Evolutionary conservation across 495 filamentous ascomycete species (phyloP).

Genomic region (Daldinia childiae): DNA sequence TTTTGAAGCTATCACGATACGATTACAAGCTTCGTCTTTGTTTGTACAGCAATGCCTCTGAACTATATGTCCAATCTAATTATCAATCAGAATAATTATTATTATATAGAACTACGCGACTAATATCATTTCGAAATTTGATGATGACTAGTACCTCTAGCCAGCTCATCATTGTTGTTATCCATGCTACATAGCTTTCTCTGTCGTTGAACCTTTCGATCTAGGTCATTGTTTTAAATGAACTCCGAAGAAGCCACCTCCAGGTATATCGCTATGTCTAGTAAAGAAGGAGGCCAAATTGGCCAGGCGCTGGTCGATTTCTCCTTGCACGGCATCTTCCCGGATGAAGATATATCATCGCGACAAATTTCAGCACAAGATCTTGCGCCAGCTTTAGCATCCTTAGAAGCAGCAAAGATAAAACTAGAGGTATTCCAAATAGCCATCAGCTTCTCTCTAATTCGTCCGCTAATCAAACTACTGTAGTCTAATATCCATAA

Average conservation of each 20-base stretch:
- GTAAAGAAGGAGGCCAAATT: constrained; percentile 50
- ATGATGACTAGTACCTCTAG: constrained; percentile 6
- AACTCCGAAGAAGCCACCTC: background rate
- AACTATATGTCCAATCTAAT: constrained; percentile 34
- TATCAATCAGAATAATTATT: background rate
- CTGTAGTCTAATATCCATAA: constrained; percentile 72
- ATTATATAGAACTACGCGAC: constrained; percentile 7
- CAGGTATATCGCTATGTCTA: constrained; percentile 33
- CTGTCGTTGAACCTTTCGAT: background rate
- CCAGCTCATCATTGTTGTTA: constrained; percentile 4
- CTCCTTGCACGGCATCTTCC: constrained; percentile 74
- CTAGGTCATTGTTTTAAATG: background rate
- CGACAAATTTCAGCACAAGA: constrained; percentile 66
- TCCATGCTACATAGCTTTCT: background rate
- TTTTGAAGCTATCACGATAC: constrained; percentile 42
- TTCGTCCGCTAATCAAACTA: constrained; percentile 6
- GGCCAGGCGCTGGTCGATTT: constrained; percentile 77
- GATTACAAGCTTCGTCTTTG: constrained; percentile 6
- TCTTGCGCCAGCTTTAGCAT: constrained; percentile 69
- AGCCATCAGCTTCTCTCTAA: background rate
- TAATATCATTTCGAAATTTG: background rate
- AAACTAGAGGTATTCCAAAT: constrained; percentile 69
- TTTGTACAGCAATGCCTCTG: constrained; percentile 39
- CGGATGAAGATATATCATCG: constrained; percentile 76
- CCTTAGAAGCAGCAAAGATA: constrained; percentile 70